Evolutionary conservation across 2,329 filamentous ascomycete species (phyloP).

Genomic region (Cytospora leucostoma): DNA sequence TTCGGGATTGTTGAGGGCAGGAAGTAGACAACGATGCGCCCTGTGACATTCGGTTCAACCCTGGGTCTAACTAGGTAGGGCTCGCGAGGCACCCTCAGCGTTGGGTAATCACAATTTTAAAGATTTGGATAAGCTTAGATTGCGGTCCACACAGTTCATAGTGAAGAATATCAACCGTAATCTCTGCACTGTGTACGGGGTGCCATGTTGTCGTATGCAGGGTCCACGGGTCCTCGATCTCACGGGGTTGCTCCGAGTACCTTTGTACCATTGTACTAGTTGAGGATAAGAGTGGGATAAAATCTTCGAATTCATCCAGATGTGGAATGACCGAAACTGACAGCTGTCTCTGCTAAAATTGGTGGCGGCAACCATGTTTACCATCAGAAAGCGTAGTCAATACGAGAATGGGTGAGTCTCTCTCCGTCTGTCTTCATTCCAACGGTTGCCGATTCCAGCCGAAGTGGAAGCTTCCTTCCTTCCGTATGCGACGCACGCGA

Average conservation of each 20-base stretch:
- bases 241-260: too few relatives aligned
- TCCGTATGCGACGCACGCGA: neutral
- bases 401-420: too few relatives aligned
- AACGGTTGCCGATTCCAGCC: neutral
- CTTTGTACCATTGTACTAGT: too few relatives aligned
- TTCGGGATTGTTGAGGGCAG: neutral
- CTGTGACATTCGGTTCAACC: conserved; percentile 13
- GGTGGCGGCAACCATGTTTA: conserved; percentile 5
- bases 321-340: neutral
- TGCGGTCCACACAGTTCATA: neutral
- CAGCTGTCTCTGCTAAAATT: conserved; percentile 7
- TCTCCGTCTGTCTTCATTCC: neutral
- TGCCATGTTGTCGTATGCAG: neutral
- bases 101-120: conserved; percentile 3
- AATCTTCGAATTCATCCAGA: too few relatives aligned
- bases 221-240: neutral
- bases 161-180: neutral
- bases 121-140: conserved; percentile 23
- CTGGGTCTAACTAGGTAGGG: neutral
- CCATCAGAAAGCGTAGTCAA: too few relatives aligned
- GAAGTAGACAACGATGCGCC: neutral
- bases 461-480: neutral
- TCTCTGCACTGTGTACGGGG: neutral
- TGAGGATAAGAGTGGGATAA: too few relatives aligned
- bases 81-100: neutral